These are phyloP conservation scores for Prototheca stagnorum DNA, from an alignment of 163 green algal genomes.

Conservation along the genomic window DNA sequence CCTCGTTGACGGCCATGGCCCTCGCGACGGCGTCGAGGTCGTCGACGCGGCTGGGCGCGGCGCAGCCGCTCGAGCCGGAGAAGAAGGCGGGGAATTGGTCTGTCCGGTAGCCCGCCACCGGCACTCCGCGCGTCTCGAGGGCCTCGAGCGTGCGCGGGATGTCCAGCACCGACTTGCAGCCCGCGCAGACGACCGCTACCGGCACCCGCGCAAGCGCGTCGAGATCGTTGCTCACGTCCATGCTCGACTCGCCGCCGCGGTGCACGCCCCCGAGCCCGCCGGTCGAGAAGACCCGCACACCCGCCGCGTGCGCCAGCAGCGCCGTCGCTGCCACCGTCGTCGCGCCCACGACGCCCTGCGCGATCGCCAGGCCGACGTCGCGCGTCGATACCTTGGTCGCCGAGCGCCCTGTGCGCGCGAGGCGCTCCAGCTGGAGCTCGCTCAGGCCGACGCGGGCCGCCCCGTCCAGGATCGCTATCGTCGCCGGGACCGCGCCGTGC, in stretches of 20 bases:
- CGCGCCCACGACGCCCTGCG: slow-evolving; percentile 48
- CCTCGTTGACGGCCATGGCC: slow-evolving; percentile 28
- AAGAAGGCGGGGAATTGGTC: slow-evolving; percentile 97
- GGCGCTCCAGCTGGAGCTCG: slow-evolving; percentile 39
- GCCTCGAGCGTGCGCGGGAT: slow-evolving; percentile 91
- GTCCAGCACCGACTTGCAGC: slow-evolving; percentile 89
- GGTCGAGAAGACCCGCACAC: slow-evolving; percentile 70
- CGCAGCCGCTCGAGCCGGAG: slow-evolving; percentile 59
- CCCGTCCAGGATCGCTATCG: slow-evolving; percentile 85
- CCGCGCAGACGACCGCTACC: slow-evolving; percentile 83
- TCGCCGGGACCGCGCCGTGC: no score
- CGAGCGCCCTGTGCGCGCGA: slow-evolving; percentile 23
- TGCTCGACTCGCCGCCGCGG: slow-evolving; percentile 56
- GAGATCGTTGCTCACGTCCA: slow-evolving; percentile 88
- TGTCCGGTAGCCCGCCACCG: slow-evolving; percentile 50
- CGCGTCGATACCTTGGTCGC: slow-evolving; percentile 58
- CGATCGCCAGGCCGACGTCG: slow-evolving; percentile 53
- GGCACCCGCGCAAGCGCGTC: slow-evolving; percentile 75
- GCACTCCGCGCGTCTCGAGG: slow-evolving; percentile 80
- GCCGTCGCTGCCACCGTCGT: slow-evolving; percentile 95
- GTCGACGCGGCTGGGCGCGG: slow-evolving; percentile 49
- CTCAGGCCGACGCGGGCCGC: slow-evolving; percentile 46
- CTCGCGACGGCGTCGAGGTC: slow-evolving; percentile 30
- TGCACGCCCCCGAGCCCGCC: slow-evolving; percentile 91
- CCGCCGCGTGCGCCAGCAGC: slow-evolving; percentile 64